A percentile compares a stretch with the other conserved stretches of the same genome.
These are phyloP conservation scores for Smallanthus sonchifolius DNA, from an alignment of 129 eudicot species.

Conservation along the genomic window DNA sequence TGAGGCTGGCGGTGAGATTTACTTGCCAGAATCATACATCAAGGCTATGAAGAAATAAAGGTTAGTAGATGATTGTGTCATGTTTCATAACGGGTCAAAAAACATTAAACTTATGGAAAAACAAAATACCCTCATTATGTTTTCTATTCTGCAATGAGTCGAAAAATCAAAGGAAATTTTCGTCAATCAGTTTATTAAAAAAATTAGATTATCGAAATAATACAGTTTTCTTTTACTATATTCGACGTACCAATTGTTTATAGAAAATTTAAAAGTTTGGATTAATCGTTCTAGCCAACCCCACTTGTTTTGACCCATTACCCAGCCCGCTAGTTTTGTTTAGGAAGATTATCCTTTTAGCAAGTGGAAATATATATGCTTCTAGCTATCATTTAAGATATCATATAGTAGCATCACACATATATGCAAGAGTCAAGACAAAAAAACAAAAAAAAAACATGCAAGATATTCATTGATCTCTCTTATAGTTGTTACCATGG, in stretches of 20 bases:
- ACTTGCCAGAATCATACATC: constrained; percentile 74
- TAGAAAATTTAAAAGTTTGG: background rate
- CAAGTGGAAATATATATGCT: background rate
- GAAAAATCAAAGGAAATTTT: background rate
- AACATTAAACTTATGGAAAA: background rate
- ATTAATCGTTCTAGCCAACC: background rate
- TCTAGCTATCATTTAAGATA: too few species aligned
- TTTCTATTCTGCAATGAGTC: background rate
- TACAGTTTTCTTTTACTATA: too few species aligned
- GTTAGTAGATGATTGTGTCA: constrained; percentile 25
- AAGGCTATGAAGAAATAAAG: constrained; percentile 56
- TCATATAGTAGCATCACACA: background rate
- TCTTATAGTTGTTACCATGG: background rate
- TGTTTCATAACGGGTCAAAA: background rate
- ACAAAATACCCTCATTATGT: background rate
- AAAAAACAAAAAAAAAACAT: background rate
- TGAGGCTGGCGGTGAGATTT: constrained; percentile 94
- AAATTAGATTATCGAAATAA: too few species aligned
- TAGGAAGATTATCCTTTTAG: background rate
- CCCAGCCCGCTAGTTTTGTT: background rate
- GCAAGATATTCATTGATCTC: background rate
- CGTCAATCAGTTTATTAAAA: background rate
- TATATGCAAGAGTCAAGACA: too few species aligned
- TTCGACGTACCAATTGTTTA: background rate
- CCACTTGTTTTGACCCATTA: background rate